A percentile compares a stretch with the other conserved stretches of the same genome.
These are phyloP conservation scores for Fusarium virguliforme DNA, from an alignment of 2,329 filamentous ascomycete species.

Conservation along the genomic window DNA sequence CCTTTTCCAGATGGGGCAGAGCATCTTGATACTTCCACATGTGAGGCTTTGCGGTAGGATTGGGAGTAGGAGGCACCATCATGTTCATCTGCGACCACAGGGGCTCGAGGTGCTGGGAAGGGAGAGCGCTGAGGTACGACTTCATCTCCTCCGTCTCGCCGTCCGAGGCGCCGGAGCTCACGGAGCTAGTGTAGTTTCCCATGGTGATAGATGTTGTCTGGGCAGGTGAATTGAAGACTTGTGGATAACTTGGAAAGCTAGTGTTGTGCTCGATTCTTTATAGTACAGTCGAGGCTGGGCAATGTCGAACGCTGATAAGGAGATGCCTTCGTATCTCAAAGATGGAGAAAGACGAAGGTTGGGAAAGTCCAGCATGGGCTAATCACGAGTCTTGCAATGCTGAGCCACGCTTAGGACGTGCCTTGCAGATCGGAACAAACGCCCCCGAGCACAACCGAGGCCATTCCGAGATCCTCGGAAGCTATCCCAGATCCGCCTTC, in stretches of 20 bases:
- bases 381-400: not conserved
- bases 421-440: constrained; percentile 15
- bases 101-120: constrained; percentile 57
- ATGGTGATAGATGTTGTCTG: constrained; percentile 15
- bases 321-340: not conserved
- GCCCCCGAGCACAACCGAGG: not conserved
- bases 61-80: constrained; percentile 64
- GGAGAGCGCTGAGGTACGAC: constrained; percentile 51
- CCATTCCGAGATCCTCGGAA: constrained; percentile 3
- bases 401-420: not conserved
- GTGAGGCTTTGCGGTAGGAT: constrained; percentile 60
- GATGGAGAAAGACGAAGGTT: not conserved
- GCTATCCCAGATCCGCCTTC: constrained; percentile 19
- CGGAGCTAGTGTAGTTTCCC: constrained; percentile 30
- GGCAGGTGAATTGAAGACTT: not conserved
- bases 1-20: constrained; percentile 55
- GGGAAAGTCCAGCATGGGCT: not conserved
- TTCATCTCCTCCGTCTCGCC: constrained; percentile 49
- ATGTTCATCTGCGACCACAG: constrained; percentile 66
- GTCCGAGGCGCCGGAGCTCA: constrained; percentile 17
- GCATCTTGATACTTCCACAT: constrained; percentile 59
- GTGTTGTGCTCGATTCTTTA: constrained; percentile 2
- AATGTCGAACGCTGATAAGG: not conserved
- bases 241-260: not conserved
- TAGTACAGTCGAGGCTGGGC: not conserved